A percentile compares a stretch with the other conserved stretches of the same genome.
These are phyloP conservation scores for Penicillium nordicum DNA, from an alignment of 2,329 filamentous ascomycete genomes.

Conservation along the genomic window DNA sequence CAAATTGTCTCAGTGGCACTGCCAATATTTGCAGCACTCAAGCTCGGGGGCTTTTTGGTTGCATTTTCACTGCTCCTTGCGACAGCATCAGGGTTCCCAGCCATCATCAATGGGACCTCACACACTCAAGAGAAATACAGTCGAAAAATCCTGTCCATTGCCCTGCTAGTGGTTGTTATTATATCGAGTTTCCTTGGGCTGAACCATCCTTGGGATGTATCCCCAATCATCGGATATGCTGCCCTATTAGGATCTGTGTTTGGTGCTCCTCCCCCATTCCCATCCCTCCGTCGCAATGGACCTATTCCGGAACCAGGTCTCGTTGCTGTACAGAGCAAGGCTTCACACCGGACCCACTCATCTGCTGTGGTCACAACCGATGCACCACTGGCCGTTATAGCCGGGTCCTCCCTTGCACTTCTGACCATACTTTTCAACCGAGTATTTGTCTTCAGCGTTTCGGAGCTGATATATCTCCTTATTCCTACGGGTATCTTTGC, in stretches of 20 bases:
- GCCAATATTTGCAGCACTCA: conserved; percentile 56
- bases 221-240: conserved; percentile 46
- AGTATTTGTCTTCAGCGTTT: conserved; percentile 18
- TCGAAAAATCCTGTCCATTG: conserved; percentile 29
- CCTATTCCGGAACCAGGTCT: conserved; percentile 23
- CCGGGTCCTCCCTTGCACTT: conserved; percentile 27
- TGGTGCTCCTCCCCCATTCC: conserved; percentile 49
- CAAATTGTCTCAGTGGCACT: conserved; percentile 46
- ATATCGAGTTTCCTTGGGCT: conserved; percentile 29
- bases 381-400: conserved; percentile 28
- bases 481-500: conserved; percentile 26
- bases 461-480: conserved; percentile 25
- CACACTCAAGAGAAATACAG: conserved; percentile 20
- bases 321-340: conserved; percentile 18
- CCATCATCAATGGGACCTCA: conserved; percentile 15
- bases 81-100: conserved; percentile 45
- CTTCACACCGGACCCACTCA: conserved; percentile 4
- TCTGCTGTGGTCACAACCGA: conserved; percentile 21
- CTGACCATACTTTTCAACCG: conserved; percentile 23
- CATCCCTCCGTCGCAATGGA: conserved; percentile 17
- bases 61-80: conserved; percentile 51
- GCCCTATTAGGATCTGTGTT: conserved; percentile 47
- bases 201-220: conserved; percentile 34
- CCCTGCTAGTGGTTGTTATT: conserved; percentile 23
- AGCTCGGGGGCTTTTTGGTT: conserved; percentile 54